Conservation (phyloP, 1,284 basidiomycete species). For the Malassezia caprae region DNA sequence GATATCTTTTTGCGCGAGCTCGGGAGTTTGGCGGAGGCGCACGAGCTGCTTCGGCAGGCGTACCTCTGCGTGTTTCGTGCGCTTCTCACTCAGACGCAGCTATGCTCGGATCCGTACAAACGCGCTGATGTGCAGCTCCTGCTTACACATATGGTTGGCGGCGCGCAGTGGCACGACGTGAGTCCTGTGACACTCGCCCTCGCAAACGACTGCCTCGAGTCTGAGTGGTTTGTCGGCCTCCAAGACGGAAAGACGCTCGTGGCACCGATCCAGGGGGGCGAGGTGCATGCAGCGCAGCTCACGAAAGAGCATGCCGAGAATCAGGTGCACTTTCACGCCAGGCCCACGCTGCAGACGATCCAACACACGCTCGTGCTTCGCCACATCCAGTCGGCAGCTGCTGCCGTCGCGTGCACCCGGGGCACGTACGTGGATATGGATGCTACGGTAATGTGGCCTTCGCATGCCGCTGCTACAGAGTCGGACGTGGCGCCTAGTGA, state of each 20-base stretch:
- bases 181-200: conserved; percentile 76
- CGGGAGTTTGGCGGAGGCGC: conserved; percentile 79
- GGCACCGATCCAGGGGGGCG: conserved; percentile 26
- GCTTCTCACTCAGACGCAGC: conserved; percentile 83
- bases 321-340: neutral
- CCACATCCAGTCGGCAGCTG: conserved; percentile 10
- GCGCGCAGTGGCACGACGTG: conserved; percentile 59
- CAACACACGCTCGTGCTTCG: conserved; percentile 1
- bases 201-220: conserved; percentile 66
- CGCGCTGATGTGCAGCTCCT: conserved; percentile 73
- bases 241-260: conserved; percentile 18
- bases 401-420: neutral
- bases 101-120: conserved; percentile 75
- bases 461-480: neutral
- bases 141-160: conserved; percentile 66
- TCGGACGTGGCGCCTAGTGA: neutral
- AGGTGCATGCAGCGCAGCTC: conserved; percentile 10
- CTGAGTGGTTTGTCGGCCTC: conserved; percentile 26
- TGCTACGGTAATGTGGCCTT: neutral
- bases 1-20: conserved; percentile 92
- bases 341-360: conserved; percentile 1
- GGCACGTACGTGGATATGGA: neutral
- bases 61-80: conserved; percentile 93
- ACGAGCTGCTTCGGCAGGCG: conserved; percentile 90
- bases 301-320: neutral